These are phyloP conservation scores for Fusarium veterinarium DNA, from an alignment of 2,329 filamentous ascomycete species.

Conservation along the genomic window DNA sequence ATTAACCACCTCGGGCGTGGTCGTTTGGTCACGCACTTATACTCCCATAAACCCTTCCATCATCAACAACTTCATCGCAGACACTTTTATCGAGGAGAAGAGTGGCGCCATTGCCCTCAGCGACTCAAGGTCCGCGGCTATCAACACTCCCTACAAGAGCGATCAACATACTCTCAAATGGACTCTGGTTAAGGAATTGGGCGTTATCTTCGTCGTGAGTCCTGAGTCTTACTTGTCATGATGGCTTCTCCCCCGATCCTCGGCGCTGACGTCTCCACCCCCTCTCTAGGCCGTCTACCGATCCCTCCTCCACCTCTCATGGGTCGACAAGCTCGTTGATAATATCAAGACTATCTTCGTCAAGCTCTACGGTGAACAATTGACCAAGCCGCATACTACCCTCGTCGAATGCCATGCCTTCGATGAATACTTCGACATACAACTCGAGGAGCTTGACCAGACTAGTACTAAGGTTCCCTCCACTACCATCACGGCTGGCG, in stretches of 20 bases:
- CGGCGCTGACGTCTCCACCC: slow-evolving; percentile 40
- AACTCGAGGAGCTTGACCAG: slow-evolving; percentile 83
- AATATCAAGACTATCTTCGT: slow-evolving; percentile 94
- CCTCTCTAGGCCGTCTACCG: slow-evolving; percentile 87
- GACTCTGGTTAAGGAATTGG: slow-evolving; percentile 91
- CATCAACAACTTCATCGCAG: slow-evolving; percentile 93
- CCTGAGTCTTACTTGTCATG: slow-evolving; percentile 24
- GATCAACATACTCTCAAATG: slow-evolving; percentile 97
- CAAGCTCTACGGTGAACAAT: slow-evolving; percentile 87
- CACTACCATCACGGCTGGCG: slow-evolving; percentile 41
- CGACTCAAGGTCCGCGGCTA: slow-evolving; percentile 67
- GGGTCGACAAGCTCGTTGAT: slow-evolving; percentile 96
- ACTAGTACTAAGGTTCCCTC: slow-evolving; percentile 54
- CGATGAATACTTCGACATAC: slow-evolving; percentile 93
- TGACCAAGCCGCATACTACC: slow-evolving; percentile 83
- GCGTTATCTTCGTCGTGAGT: slow-evolving; percentile 90
- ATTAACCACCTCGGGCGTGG: slow-evolving; percentile 93
- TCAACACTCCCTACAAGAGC: slow-evolving; percentile 82
- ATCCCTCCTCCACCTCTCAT: slow-evolving; percentile 91
- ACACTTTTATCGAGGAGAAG: slow-evolving; percentile 98
- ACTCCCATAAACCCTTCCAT: slow-evolving; percentile 82
- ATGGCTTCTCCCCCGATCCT: slow-evolving; percentile 33
- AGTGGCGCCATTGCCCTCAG: slow-evolving; percentile 70
- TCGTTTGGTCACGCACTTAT: slow-evolving; percentile 94
- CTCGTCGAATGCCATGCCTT: slow-evolving; percentile 83